phyloP scores from a whole-genome alignment of 1,284 basidiomycete genomes.

The Heterobasidion irregulare region DNA sequence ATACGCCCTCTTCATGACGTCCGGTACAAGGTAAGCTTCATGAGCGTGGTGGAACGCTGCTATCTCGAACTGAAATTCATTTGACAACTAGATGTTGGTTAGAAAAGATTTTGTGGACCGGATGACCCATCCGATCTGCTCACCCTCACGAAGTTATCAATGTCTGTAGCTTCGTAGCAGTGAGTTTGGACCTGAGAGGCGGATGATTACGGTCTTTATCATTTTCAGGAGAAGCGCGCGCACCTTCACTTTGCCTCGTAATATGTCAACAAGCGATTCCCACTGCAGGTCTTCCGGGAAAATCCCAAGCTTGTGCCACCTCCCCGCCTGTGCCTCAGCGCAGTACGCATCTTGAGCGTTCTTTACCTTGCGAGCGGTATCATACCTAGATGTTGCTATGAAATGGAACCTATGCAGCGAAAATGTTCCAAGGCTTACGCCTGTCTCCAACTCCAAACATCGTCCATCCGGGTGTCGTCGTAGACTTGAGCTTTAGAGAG shows the following conservation, averaged over 20 bases:
- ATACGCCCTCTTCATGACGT: slow-evolving; percentile 62
- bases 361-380: slow-evolving; percentile 62
- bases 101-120: background rate
- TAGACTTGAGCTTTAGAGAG: slow-evolving; percentile 22
- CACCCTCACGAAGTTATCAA: slow-evolving; percentile 21
- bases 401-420: background rate
- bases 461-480: slow-evolving; percentile 30
- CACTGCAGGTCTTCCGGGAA: slow-evolving; percentile 76
- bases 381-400: slow-evolving; percentile 35
- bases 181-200: slow-evolving; percentile 13
- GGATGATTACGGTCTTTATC: background rate
- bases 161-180: slow-evolving; percentile 26
- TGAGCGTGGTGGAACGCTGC: slow-evolving; percentile 85
- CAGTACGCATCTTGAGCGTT: slow-evolving; percentile 69
- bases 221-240: no score
- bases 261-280: slow-evolving; percentile 77
- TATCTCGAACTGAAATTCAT: slow-evolving; percentile 77
- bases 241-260: slow-evolving; percentile 69
- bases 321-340: slow-evolving; percentile 36
- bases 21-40: slow-evolving; percentile 79
- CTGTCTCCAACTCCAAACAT: slow-evolving; percentile 29
- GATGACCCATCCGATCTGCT: background rate
- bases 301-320: slow-evolving; percentile 46
- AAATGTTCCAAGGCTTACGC: slow-evolving; percentile 14
- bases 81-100: slow-evolving; percentile 38